A percentile compares a stretch with the other conserved stretches of the same genome.
phyloP scores from a whole-genome alignment of 163 green algal species.

The Scenedesmus sp. region DNA sequence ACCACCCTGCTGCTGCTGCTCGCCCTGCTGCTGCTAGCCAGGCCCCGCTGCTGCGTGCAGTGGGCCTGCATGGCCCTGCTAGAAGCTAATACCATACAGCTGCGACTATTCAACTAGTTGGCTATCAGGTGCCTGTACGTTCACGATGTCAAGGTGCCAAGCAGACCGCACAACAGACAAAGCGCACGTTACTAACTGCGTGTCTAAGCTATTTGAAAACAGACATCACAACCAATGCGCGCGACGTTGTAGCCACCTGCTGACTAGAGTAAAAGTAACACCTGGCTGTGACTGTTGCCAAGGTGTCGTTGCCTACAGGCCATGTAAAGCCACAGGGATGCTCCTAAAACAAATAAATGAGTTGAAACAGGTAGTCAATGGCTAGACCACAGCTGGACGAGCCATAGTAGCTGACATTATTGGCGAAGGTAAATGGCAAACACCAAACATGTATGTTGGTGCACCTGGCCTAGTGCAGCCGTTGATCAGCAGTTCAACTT shows the following conservation, averaged over 20 bases:
- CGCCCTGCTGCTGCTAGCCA: conserved; percentile 30
- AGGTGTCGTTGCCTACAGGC: background rate
- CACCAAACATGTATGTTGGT: too few relatives aligned
- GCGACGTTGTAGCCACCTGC: background rate
- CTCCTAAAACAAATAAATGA: too few relatives aligned
- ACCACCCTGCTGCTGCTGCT: conserved; percentile 33
- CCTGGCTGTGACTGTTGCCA: background rate
- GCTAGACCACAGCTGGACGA: too few relatives aligned
- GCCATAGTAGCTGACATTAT: too few relatives aligned
- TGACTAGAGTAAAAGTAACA: background rate
- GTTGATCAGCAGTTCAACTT: too few relatives aligned
- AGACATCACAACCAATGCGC: background rate
- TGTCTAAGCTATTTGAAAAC: background rate
- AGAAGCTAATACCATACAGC: conserved; percentile 9
- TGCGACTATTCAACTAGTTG: background rate
- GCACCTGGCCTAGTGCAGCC: too few relatives aligned
- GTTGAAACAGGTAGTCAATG: too few relatives aligned
- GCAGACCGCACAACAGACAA: background rate
- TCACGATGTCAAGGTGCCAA: background rate
- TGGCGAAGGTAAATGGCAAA: too few relatives aligned
- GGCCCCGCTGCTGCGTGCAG: conserved; percentile 21
- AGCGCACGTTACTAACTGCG: background rate
- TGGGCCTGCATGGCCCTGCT: conserved; percentile 41
- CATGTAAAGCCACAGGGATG: too few relatives aligned
- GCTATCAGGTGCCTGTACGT: background rate